Evolutionary conservation across 2,329 filamentous ascomycete species (phyloP).

Genomic region (Scleromitrula shiraiana): DNA sequence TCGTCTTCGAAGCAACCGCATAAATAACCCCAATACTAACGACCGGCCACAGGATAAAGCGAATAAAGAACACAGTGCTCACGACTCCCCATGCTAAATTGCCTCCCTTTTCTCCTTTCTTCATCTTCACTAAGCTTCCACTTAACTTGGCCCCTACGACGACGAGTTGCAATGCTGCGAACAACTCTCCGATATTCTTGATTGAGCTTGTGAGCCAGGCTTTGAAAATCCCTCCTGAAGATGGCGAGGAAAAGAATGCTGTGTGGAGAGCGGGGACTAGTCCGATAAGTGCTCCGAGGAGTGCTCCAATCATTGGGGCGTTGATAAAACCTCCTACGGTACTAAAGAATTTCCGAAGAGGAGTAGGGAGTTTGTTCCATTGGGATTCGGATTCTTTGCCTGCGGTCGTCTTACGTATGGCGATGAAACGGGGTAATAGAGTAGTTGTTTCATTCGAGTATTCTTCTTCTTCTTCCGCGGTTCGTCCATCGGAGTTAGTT

Average conservation of each 20-base stretch:
- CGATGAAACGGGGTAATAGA: conserved; percentile 15
- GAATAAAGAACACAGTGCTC: conserved; percentile 42
- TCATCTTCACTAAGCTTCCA: conserved; percentile 41
- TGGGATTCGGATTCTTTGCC: neutral
- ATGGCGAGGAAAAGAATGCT: conserved; percentile 50
- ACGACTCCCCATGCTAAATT: conserved; percentile 42
- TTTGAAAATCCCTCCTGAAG: conserved; percentile 54
- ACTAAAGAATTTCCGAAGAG: conserved; percentile 10
- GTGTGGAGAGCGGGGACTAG: conserved; percentile 50
- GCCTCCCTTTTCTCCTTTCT: conserved; percentile 29
- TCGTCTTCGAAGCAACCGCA: conserved; percentile 43
- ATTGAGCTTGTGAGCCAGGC: conserved; percentile 57
- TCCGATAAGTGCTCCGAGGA: conserved; percentile 50
- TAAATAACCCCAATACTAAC: conserved; percentile 49
- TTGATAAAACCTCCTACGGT: conserved; percentile 46
- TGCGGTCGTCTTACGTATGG: neutral
- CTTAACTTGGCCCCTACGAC: conserved; percentile 58
- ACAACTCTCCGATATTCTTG: conserved; percentile 54
- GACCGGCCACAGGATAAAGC: conserved; percentile 54
- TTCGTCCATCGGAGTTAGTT: conserved; percentile 20
- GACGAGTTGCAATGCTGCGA: conserved; percentile 57
- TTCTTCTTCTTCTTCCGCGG: conserved; percentile 22
- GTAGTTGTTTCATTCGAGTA: conserved; percentile 17
- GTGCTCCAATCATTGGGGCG: conserved; percentile 51
- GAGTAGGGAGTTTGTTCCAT: conserved; percentile 17